phyloP scores from a whole-genome alignment of 1,284 basidiomycete species.

The Trichosporon sp. region DNA sequence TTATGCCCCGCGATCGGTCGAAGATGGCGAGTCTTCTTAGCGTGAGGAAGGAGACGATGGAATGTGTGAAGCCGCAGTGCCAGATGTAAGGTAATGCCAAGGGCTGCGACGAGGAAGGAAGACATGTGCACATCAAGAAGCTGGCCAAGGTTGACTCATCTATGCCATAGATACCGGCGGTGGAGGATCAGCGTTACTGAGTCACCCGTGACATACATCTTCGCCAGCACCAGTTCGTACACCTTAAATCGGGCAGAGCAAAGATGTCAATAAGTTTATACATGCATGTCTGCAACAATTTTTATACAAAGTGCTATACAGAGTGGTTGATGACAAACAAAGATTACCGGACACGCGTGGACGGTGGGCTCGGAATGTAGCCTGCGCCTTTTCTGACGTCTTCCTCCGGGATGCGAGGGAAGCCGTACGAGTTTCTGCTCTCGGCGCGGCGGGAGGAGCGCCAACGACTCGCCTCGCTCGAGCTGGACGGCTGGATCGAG shows the following conservation, averaged over 20 bases:
- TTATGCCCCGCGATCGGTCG: too few species aligned
- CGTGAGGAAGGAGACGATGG: too few species aligned
- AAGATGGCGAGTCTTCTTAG: too few species aligned
- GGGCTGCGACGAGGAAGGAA: too few species aligned
- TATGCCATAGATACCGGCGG: too few species aligned
- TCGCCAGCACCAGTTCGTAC: not conserved
- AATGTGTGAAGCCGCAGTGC: too few species aligned
- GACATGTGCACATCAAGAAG: too few species aligned
- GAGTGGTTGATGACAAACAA: not conserved
- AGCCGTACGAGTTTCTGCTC: constrained; percentile 28
- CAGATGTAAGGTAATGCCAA: too few species aligned
- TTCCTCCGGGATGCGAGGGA: constrained; percentile 26
- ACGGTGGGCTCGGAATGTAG: not conserved
- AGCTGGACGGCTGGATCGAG: constrained; percentile 9
- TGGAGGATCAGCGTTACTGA: too few species aligned
- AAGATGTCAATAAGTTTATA: not conserved
- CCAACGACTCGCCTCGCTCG: constrained; percentile 13
- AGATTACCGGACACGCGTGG: not conserved
- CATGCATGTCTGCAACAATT: not conserved
- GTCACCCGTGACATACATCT: too few species aligned
- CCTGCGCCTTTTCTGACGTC: not conserved
- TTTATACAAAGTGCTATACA: constrained; percentile 1
- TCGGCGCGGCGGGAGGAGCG: not conserved
- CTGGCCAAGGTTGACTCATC: too few species aligned
- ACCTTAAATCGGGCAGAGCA: not conserved